A percentile compares a stretch with the other conserved stretches of the same genome.
phyloP scores from a whole-genome alignment of 495 filamentous ascomycete species.

The Lasiosphaeria miniovina region DNA sequence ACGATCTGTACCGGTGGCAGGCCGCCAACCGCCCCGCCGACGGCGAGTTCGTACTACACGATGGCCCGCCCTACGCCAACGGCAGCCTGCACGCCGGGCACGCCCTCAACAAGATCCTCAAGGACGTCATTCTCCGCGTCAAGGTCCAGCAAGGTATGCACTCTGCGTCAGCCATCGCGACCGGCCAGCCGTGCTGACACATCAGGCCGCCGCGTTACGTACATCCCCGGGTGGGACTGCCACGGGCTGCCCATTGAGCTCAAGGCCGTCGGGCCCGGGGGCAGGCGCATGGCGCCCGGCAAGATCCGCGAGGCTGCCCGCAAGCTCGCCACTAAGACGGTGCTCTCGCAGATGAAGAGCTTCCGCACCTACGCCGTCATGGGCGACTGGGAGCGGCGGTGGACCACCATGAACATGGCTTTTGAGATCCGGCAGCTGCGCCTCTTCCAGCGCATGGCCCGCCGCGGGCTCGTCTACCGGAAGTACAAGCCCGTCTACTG shows the following conservation, averaged over 20 bases:
- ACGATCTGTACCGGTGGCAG: conserved; percentile 90
- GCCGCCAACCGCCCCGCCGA: conserved; percentile 51
- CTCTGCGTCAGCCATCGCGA: background rate
- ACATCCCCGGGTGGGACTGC: conserved; percentile 96
- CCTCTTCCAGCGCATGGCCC: conserved; percentile 82
- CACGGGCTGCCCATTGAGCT: conserved; percentile 97
- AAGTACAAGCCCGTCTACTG: conserved; percentile 93
- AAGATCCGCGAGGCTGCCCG: conserved; percentile 69
- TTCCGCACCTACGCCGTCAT: conserved; percentile 87
- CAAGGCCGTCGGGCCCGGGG: conserved; percentile 71
- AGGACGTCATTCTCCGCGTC: conserved; percentile 84
- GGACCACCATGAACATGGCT: conserved; percentile 84
- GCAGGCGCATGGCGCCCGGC: conserved; percentile 33
- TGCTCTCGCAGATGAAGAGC: conserved; percentile 75
- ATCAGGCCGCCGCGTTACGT: conserved; percentile 64
- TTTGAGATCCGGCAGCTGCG: conserved; percentile 86
- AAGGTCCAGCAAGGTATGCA: conserved; percentile 67
- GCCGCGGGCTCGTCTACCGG: conserved; percentile 80
- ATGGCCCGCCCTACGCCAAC: conserved; percentile 97
- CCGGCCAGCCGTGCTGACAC: background rate
- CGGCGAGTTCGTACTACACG: conserved; percentile 76
- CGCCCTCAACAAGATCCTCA: conserved; percentile 94
- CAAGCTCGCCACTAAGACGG: conserved; percentile 67
- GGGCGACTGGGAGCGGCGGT: conserved; percentile 89
- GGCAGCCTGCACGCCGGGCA: conserved; percentile 94